phyloP scores from a whole-genome alignment of 441 rosid genomes.

The Corymbia citriodora region DNA sequence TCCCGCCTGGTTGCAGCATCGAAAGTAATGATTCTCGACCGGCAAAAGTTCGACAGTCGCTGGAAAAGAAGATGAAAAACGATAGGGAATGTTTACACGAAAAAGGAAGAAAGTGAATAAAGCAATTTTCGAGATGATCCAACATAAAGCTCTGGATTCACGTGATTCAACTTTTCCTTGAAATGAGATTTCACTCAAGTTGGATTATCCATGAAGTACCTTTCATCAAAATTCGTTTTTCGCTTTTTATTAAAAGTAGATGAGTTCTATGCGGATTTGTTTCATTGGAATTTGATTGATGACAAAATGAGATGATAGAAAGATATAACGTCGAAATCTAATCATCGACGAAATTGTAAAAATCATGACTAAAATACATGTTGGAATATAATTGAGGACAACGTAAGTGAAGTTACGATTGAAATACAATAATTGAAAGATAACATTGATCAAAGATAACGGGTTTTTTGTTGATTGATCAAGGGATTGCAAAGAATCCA shows the following conservation, averaged over 20 bases:
- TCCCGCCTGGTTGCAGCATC: rapidly evolving
- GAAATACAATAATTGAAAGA: not conserved
- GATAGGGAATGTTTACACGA: not conserved
- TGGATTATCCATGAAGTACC: not conserved
- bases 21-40: not conserved
- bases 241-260: too few species aligned
- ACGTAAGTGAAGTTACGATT: not conserved
- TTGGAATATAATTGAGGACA: too few species aligned
- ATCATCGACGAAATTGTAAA: too few species aligned
- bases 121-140: not conserved
- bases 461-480: rapidly evolving
- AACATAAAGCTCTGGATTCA: not conserved
- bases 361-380: too few species aligned
- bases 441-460: not conserved
- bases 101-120: not conserved
- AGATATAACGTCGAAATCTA: not conserved
- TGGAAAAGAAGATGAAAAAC: not conserved
- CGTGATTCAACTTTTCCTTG: not conserved
- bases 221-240: too few species aligned
- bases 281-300: not conserved
- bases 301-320: not conserved
- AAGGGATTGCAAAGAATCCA: too few species aligned
- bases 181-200: too few species aligned
- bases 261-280: not conserved
- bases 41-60: not conserved